Evolutionary conservation across 2,329 filamentous ascomycete species (phyloP), one percentile per base, ranked within the genome.

Genomic region (Stachybotrys chlorohalonatus): DNA sequence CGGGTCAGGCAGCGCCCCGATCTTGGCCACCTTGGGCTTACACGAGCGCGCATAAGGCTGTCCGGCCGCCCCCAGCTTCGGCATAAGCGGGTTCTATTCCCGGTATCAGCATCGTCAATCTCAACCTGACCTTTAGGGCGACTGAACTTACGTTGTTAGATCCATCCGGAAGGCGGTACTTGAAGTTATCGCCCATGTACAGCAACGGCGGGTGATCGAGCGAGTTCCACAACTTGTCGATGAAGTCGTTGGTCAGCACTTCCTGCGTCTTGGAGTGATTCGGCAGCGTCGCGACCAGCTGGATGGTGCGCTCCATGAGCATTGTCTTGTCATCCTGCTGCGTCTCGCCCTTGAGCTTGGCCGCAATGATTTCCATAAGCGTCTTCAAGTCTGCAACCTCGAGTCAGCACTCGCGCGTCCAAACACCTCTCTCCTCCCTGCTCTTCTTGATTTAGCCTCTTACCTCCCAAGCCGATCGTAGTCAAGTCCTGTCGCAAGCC

Each of bases 251-350:
- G 8, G 87, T 90, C 51, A 91, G 73, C 52, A 83, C 72, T 47
- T 78, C 73, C 9, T 86, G 77, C 31, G 79, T 76, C 61, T 80
- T 80, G 1, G 86, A 90, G 54, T 79, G 74, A 52, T 78, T 70
- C 1, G 85, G 85, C 39, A 90, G 73, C 36, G 79, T 80, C 11
- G 84, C 78, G 6, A 89, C 85, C 15, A 90, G 75, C 73, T 85
- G 81, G 57, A 90, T 89, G 6, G 86, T 77, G 7, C 82, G 76
- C 68, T 90, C 87, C 83, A 90, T 89, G 49, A 90, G 74, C 76
- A 89, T 87, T 1, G 84, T 87, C 71, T 87, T 88, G 72, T 93
- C 89, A 62, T 93, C 85, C 6, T 82, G 70, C 11, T 85, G 74
- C 51, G 81, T 74, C 55, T 79, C 77, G 1, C 86, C 84, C 60